A percentile compares a stretch with the other conserved stretches of the same genome.
These are phyloP conservation scores for Pseudonectria foliicola DNA, from an alignment of 2,329 filamentous ascomycete species.

Conservation along the genomic window DNA sequence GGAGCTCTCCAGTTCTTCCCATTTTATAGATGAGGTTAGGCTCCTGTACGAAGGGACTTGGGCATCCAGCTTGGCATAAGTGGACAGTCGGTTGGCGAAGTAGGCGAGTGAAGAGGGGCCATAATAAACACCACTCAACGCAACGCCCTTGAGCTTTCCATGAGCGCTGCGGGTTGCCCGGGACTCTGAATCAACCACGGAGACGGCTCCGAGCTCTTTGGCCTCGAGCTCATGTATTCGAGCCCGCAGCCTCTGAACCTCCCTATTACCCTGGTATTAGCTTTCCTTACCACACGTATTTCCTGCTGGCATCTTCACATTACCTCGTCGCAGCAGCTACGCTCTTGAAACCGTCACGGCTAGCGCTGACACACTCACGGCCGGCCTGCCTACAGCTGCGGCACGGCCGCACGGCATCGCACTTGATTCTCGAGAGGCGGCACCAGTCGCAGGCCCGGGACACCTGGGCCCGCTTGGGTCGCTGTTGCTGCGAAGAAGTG, in stretches of 20 bases:
- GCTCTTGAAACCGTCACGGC: constrained; percentile 20
- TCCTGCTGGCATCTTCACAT: too few relatives aligned
- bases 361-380: constrained; percentile 16
- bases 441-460: constrained; percentile 26
- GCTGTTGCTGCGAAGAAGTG: constrained; percentile 17
- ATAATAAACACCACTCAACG: constrained; percentile 8
- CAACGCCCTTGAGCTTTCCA: constrained; percentile 8
- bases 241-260: constrained; percentile 16
- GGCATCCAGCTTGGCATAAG: constrained; percentile 8
- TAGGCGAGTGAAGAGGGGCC: constrained; percentile 17
- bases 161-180: neutral
- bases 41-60: neutral
- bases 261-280: constrained; percentile 4
- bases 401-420: constrained; percentile 22
- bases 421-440: constrained; percentile 22
- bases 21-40: neutral
- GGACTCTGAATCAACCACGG: neutral
- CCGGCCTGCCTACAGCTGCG: constrained; percentile 18
- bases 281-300: too few relatives aligned
- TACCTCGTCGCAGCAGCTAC: constrained; percentile 18
- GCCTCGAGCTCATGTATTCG: constrained; percentile 16
- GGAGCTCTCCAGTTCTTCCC: neutral
- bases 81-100: constrained; percentile 15
- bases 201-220: constrained; percentile 5
- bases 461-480: constrained; percentile 23